Evolutionary conservation across 2,329 filamentous ascomycete species (phyloP).

Genomic region (Sporothrix mexicana): DNA sequence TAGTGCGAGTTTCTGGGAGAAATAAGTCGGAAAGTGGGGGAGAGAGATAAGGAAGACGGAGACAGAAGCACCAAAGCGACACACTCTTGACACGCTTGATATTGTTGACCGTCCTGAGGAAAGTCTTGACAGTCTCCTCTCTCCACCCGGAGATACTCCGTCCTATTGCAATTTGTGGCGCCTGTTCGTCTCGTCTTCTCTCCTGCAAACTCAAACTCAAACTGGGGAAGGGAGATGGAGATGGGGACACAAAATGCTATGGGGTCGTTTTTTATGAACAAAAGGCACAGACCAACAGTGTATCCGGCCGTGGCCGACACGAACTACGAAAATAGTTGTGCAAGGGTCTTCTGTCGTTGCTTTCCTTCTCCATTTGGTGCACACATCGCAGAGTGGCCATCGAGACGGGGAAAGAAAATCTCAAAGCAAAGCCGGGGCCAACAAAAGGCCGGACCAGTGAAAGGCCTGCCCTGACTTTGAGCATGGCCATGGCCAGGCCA

Average conservation of each 20-base stretch:
- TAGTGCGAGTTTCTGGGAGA: neutral
- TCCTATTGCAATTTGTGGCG: neutral
- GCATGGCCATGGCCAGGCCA: neutral
- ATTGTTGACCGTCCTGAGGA: no score
- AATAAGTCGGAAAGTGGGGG: neutral
- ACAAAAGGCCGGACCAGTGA: neutral
- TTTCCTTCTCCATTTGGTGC: conserved; percentile 17
- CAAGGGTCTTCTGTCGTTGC: neutral
- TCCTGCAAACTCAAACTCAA: no score
- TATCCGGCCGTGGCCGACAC: conserved; percentile 14
- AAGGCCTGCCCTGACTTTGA: neutral
- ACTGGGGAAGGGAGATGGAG: no score
- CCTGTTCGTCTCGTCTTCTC: neutral
- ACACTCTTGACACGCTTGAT: neutral
- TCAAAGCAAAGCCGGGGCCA: neutral
- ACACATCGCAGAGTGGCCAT: conserved; percentile 16
- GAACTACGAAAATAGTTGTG: neutral
- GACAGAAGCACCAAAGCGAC: neutral
- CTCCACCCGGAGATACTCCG: neutral
- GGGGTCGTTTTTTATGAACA: conserved; percentile 6
- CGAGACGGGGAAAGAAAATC: neutral
- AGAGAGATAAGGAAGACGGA: conserved; percentile 8
- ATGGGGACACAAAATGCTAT: neutral
- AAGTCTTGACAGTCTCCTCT: neutral
- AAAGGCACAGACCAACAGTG: neutral